Base-by-base conservation (phyloP, 139 green algal genomes). In the Prasinococcaceae sp. region DNA sequence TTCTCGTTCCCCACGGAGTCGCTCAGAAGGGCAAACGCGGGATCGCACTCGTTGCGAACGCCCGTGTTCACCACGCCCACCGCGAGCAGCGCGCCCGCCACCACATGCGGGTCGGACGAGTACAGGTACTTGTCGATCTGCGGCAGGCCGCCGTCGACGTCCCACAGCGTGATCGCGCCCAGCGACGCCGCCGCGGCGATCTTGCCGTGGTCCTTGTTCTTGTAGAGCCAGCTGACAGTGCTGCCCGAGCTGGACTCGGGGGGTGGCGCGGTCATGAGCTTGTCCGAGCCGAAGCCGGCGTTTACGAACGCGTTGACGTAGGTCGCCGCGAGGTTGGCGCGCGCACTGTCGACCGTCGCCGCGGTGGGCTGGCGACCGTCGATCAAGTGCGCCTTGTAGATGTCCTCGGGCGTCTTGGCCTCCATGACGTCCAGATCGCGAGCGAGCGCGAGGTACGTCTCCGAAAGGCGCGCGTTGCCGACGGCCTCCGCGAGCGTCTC, bases 261-360 rank as follows among this genome's bases (percentile, higher is more conserved):
- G 6, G 27, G 17, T 29, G 38, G 53, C 30, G 39, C 49, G 0
- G 78, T 85, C 20, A 93, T 64, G 28, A 93, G 75, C 75, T 88
- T 89, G 66, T 94, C 89, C 50, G 44, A 32, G 4, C 90, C 90
- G 50, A 95, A 98, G 16, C 88, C 90, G 19, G 89, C 86, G 57
- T 98, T 98, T 9, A 98, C 85, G 55, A 98, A 93, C 8, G 73
- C 90, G 63, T 97, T 98, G 22, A 98, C 90, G 66, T 95, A 94
- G 0, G 90, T 93, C 29, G 78, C 72, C 0, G 90, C 85, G 47
- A 98, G 77, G 69, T 98, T 97, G 43, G 84, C 74, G 23, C 82
- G 77, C 2, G 90, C 90, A 3, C 72, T 87, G 69, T 97, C 90
- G 16, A 94, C 71, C 0, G 72, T 72, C 0, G 78, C 35, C 23